Evolutionary conservation across 2,329 filamentous ascomycete species (phyloP).

Genomic region (Fusarium multiceps): DNA sequence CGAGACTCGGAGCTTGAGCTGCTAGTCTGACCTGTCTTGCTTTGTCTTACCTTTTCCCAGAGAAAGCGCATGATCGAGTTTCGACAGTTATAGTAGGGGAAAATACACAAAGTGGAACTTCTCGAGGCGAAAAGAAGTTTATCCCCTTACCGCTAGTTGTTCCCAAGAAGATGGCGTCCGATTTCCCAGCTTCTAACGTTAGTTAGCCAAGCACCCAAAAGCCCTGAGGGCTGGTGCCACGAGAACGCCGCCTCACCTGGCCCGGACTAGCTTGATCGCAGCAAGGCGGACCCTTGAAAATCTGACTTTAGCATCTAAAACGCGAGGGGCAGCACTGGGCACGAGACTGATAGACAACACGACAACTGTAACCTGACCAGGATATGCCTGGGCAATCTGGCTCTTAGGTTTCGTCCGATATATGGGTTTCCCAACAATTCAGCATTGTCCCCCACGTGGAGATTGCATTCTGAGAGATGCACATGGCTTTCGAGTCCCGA

Average conservation of each 20-base stretch:
- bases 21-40: background rate
- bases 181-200: conserved; percentile 25
- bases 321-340: conserved; percentile 31
- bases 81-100: background rate
- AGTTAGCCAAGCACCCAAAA: conserved; percentile 9
- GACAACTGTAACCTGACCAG: conserved; percentile 4
- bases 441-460: conserved; percentile 15
- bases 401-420: conserved; percentile 13
- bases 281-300: conserved; percentile 36
- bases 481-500: conserved; percentile 6
- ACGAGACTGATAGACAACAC: conserved; percentile 24
- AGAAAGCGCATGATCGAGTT: conserved; percentile 9
- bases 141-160: conserved; percentile 44
- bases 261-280: conserved; percentile 29
- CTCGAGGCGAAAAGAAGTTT: conserved; percentile 15
- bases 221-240: conserved; percentile 32
- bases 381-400: conserved; percentile 9
- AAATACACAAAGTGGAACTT: conserved; percentile 26
- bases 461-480: background rate
- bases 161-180: conserved; percentile 32
- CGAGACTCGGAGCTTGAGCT: background rate
- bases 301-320: conserved; percentile 23
- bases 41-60: background rate
- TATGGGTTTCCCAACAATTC: conserved; percentile 13
- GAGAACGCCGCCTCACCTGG: conserved; percentile 26